Base-by-base conservation (phyloP, 2,329 filamentous ascomycete species). In the Sclerotinia minor region DNA sequence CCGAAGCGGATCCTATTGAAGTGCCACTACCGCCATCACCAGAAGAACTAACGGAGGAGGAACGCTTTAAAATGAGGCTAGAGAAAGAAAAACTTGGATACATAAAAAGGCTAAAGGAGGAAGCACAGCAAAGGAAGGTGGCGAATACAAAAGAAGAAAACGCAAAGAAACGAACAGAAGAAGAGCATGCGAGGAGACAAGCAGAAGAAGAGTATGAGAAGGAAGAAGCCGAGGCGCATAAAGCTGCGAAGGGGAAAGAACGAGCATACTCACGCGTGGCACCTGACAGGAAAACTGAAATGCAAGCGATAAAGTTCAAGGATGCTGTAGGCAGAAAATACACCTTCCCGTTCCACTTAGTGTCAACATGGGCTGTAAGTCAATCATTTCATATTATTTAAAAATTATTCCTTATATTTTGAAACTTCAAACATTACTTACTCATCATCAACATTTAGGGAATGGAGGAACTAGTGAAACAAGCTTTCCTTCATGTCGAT, bases 281-380 rank as follows among this genome's bases (percentile, higher is more conserved):
- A 9, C 13, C 44, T 26, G 26, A 60, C 38, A 1, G 5, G 17
- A 52, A 52, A 11, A 13, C 24, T 19, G 7, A 1, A 60, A 47
- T 50, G 35, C 32, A 32, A 32, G 54, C 45, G 24, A 54, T 67
- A 35, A 89, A 89, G 73, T 96, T 96, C 81, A 96, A 96, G 79
- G 94, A 97, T 77, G 93, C 93, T 0, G 88, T 97, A 21, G 92
- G 92, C 44, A 86, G 94, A 72, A 96, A 96, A 78, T 97, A 96
- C 78, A 94, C 87, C 79, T 96, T 97, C 76, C 94, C 94, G 1
- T 97, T 89, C 79, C 87, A 94, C 71, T 79, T 96, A 38, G 97
- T 93, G 78, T 87, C 88, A 75, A 94, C 89, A 3, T 96, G 92
- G 92, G 82, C 83, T 81, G 91, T 94, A 86, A 9, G 64, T 44